Base-by-base conservation (phyloP, 345 rosid species). In the Luvunga scandens region DNA sequence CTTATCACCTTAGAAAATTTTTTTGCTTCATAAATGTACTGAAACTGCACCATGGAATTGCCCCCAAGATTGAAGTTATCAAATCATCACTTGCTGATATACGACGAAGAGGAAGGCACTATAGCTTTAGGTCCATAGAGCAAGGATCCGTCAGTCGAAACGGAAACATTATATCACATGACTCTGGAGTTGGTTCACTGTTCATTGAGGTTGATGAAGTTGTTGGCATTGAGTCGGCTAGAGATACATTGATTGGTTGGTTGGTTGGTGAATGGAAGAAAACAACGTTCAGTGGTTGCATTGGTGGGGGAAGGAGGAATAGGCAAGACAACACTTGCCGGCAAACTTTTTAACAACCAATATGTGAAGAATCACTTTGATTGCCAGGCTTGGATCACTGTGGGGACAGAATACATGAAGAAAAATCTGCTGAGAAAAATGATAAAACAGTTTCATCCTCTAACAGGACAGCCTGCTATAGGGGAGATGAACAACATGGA, bases 301-400 rank as follows among this genome's bases (percentile, higher is more conserved):
- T 2, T 39, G 45, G 45, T 39, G 53, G 82, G 78, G 0, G 53
- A 31, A 72, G 78, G 82, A 53, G 75, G 82, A 30, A 6, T 74
- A 28, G 78, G 82, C 21, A 79, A 79, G 72, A 79, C 82, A 1
- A 74, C 82, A 39, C 69, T 74, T 28, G 78, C 69, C 39, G 70
- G 53, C 5, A 79, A 67, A 45, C 72, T 67, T 7, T 79, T 53
- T 24, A 59, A 75, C 45, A 39, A 39, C 45, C 45, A 39, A 39
- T 39, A 39, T 39, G 45, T 39, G 13, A 39, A 8, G 13, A 39
- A 39, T 39, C 45, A 39, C 45, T 80, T 80, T 50, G 75, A 60
- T 48, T 80, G 76, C 42, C 63, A 16, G 31, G 79, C 76, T 63
- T 75, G 76, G 83, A 75, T 75, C 4, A 39, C 45, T 39, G 45